Base-by-base conservation (phyloP, 306 rosid species). In the Vigna nakashimae region DNA sequence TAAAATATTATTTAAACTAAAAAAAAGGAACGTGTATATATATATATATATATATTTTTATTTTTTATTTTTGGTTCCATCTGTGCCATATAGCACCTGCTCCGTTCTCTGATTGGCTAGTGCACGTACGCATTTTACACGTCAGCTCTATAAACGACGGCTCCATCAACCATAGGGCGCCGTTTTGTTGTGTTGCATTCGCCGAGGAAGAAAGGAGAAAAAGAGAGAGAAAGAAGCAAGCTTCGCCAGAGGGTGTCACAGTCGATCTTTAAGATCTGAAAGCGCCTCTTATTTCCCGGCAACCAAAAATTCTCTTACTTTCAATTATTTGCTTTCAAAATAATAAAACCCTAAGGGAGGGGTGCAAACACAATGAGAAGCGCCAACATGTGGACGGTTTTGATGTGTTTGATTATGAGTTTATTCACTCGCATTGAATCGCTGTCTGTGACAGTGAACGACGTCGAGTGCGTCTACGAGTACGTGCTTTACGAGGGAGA, bases 401-500 rank as follows among this genome's bases (percentile, higher is more conserved):
- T 88, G 53, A 79, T 75, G 66, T 75, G 92, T 68, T 77, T 91
- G 82, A 59, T 90, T 38, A 3, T 80, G 64, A 86, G 84, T 85
- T 86, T 88, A 10, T 38, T 90, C 24, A 83, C 76, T 52, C 74
- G 91, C 40, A 91, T 88, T 69, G 88, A 85, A 11, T 90, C 98
- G 22, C 79, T 96, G 0, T 90, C 99, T 4, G 96, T 92, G 26
- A 96, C 98, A 0, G 98, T 96, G 2, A 87, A 91, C 87, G 96
- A 96, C 20, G 72, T 86, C 16, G 99, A 96, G 60, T 96, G 99
- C 83, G 85, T 96, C 36, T 92, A 88, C 71, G 99, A 96, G 81
- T 96, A 92, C 43, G 98, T 96, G 22, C 82, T 96, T 20, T 93
- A 91, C 68, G 99, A 96, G 60, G 96, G 91, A 43, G 99, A 95